Conservation (phyloP, 2,329 filamentous ascomycete species). For the Botrytis cinerea region DNA sequence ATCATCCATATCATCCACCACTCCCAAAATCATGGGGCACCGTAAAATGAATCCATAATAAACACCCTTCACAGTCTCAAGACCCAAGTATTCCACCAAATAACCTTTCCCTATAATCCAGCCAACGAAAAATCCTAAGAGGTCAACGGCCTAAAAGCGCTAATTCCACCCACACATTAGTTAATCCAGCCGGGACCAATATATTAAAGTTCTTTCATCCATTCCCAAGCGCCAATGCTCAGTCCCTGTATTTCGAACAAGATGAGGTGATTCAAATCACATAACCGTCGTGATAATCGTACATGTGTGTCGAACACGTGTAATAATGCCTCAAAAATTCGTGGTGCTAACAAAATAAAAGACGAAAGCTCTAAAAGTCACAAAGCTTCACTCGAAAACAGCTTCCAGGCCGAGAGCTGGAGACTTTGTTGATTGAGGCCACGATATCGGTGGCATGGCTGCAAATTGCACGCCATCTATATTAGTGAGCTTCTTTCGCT, state of each 20-base stretch:
- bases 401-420: constrained; percentile 30
- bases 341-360: neutral
- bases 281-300: constrained; percentile 1
- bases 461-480: constrained; percentile 49
- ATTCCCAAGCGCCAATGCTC: constrained; percentile 2
- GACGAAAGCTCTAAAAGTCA: neutral
- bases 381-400: constrained; percentile 30
- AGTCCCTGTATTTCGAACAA: neutral
- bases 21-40: neutral
- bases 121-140: neutral
- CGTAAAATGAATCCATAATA: neutral
- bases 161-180: neutral
- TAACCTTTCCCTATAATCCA: neutral
- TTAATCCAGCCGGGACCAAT: neutral
- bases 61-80: neutral
- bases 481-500: constrained; percentile 55
- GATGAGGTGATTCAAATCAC: neutral
- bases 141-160: neutral
- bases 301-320: constrained; percentile 3
- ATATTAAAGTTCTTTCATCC: neutral
- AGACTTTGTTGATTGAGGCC: constrained; percentile 40
- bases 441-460: constrained; percentile 44
- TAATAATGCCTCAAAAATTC: constrained; percentile 1
- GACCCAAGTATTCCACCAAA: neutral
- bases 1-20: constrained; percentile 3